Conservation (phyloP, 2,329 filamentous ascomycete species). For the Seiridium unicorne region DNA sequence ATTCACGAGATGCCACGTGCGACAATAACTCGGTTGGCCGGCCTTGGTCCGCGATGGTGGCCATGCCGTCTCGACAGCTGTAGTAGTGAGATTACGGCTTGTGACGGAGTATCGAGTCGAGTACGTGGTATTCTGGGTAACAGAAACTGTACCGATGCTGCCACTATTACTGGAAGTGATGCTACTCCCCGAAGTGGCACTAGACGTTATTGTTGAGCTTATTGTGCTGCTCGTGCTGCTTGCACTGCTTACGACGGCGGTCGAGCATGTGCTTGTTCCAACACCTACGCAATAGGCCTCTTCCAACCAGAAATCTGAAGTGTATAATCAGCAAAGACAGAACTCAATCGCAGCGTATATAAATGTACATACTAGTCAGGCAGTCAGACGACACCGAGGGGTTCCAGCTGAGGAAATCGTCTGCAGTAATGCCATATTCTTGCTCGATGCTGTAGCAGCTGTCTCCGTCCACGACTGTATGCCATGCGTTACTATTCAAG, state of each 20-base stretch:
- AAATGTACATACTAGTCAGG: background rate
- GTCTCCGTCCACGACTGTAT: background rate
- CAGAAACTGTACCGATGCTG: background rate
- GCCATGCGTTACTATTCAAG: background rate
- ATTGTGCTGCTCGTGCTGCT: too few species aligned
- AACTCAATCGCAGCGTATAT: too few species aligned
- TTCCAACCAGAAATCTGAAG: background rate
- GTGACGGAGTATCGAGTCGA: background rate
- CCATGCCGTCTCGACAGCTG: background rate
- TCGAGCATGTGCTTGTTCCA: too few species aligned
- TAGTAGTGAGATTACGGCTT: background rate
- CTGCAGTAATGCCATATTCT: background rate
- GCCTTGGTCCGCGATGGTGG: slow-evolving; percentile 1
- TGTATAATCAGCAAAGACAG: too few species aligned
- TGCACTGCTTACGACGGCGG: too few species aligned
- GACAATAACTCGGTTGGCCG: slow-evolving; percentile 6
- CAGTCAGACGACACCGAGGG: background rate
- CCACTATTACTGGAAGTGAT: too few species aligned
- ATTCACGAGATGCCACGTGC: slow-evolving; percentile 3
- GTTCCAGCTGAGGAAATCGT: background rate
- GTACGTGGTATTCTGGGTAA: background rate
- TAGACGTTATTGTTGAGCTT: too few species aligned
- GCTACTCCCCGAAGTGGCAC: too few species aligned
- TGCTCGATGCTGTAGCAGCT: background rate
- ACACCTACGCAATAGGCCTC: background rate